Evolutionary conservation across 805 yeast genomes (phyloP), one percentile per base, ranked within the genome.

Genomic region (Kuraishia ogatae): DNA sequence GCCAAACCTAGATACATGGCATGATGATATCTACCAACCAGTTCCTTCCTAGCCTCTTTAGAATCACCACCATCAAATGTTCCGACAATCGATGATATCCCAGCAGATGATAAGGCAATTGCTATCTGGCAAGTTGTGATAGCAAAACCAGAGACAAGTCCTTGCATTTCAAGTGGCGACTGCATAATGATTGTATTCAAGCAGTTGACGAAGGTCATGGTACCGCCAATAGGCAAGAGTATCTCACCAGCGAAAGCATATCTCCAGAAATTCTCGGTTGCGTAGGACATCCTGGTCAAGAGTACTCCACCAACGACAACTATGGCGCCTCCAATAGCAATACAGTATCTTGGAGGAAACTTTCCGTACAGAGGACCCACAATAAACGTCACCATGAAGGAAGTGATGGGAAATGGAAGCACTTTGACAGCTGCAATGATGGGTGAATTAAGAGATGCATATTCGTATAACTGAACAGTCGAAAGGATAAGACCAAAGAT

Each of bases 91-190:
- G 70, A 60, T 1, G 68, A 53, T 1, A 61, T 35, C 10, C 68
- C 53, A 4, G 74, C 66, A 43, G 62, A 59, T 0, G 68, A 66
- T n/a, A 71, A 35, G 50, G 70, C 60, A 23, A 62, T 55, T 1
- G 71, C 72, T 26, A 72, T 55, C 59, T 74, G 78, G 1, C 68
- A 69, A 15, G 62, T 56, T 0, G 77, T 71, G 56, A 66, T 71
- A 39, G 66, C 62, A 6, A 73, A 58, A 1, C 75, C 79, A 6
- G 71, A 56, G 2, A 74, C 73, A 28, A 71, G 68, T 19, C 76
- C 78, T 53, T 74, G 77, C 17, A 71, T 56, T 53, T 71, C 69
- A 3, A 60, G 50, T 0, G 80, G 78, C 8, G 77, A 67, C 21
- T 65, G 52, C 49, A 64, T 50, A 56, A 66, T 46, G 66, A 61